These are phyloP conservation scores for Russula emetica DNA, from an alignment of 768 basidiomycete species.

Conservation along the genomic window DNA sequence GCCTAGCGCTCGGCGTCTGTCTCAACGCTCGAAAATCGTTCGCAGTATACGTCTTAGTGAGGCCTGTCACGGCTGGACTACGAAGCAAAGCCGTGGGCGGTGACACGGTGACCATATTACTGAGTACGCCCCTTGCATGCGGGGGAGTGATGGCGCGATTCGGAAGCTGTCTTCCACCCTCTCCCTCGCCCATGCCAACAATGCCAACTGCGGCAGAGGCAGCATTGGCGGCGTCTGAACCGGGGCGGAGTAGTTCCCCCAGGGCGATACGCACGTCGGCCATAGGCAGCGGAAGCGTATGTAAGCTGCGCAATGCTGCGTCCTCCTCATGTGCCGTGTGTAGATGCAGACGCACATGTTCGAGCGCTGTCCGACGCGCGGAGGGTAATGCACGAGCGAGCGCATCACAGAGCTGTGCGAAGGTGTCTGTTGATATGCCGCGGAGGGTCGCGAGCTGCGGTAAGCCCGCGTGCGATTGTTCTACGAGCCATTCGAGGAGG, in stretches of 20 bases:
- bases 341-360: constrained; percentile 35
- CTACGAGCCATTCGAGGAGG: constrained; percentile 53
- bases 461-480: constrained; percentile 37
- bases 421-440: constrained; percentile 46
- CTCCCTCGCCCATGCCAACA: not conserved
- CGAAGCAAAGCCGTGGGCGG: constrained; percentile 66
- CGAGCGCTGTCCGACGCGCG: constrained; percentile 34
- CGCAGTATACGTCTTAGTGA: constrained; percentile 76
- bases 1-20: constrained; percentile 59
- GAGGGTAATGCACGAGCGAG: constrained; percentile 34
- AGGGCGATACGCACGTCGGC: constrained; percentile 10
- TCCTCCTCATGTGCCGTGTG: constrained; percentile 29
- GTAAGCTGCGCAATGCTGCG: not conserved
- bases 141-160: constrained; percentile 34
- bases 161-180: constrained; percentile 29
- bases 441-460: constrained; percentile 45
- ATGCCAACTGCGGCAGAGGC: not conserved
- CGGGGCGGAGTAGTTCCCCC: not conserved
- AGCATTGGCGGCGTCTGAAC: not conserved
- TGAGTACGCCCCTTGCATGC: constrained; percentile 49
- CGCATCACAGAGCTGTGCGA: constrained; percentile 45
- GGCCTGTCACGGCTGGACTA: constrained; percentile 66
- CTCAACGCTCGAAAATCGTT: constrained; percentile 81
- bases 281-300: constrained; percentile 3
- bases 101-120: constrained; percentile 60